Evolutionary conservation across 176 grass and related monocot genomes (phyloP), one percentile per base, ranked within the genome.

Genomic region (Typha latifolia): DNA sequence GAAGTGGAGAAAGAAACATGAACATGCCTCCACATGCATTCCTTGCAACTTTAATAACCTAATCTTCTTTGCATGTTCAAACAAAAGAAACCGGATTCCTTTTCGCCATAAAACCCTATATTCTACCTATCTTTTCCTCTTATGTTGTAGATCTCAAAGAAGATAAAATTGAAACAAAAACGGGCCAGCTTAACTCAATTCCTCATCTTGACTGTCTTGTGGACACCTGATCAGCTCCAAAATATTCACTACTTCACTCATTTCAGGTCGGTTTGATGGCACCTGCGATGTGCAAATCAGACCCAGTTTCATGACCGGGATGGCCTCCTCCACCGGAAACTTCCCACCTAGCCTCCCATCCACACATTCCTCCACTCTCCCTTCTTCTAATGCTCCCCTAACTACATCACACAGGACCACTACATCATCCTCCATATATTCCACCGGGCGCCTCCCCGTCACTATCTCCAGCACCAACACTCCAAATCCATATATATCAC

Each of bases 341-440:
- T 89, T 87, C 1, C 88, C 81, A 6, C 85, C 53, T 5, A 97
- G 62, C 27, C 79, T 69, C 1, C 76, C 80, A 66, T 97, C 93
- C 9, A 97, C 68, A 62, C 82, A 83, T 14, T 82, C 93, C 69
- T 92, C 93, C 0, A 69, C 78, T 65, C 75, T 74, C 32, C 92
- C 92, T 74, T 84, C 85, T 69, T 97, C 93, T 66, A 92, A 82
- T 3, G 83, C 86, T 16, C 73, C 80, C 69, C 88, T 72, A 47
- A 97, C 93, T 66, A 82, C 7, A 52, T 97, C 93, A 51, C 85
- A 84, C 0, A 97, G 79, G 76, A 97, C 93, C 15, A 97, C 81
- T 0, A 97, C 93, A 26, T 97, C 93, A 34, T 97, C 93, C 77
- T 97, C 93, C 83, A 97, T 79, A 81, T 97, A 97, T 75, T 97